phyloP scores from a whole-genome alignment of 2,329 filamentous ascomycete genomes.

The Phymatotrichopsis omnivora region DNA sequence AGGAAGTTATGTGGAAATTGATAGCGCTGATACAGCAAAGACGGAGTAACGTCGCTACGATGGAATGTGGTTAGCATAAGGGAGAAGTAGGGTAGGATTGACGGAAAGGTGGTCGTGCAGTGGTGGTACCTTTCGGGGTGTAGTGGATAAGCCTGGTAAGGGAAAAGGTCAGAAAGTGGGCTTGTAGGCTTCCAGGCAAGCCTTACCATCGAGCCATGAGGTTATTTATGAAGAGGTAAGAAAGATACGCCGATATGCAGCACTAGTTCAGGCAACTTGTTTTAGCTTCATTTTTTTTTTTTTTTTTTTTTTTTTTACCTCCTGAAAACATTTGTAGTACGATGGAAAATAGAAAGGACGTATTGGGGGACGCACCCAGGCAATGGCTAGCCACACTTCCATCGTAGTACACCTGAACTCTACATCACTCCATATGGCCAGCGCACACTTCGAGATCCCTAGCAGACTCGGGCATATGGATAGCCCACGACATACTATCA shows the following conservation, averaged over 20 bases:
- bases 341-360: background rate
- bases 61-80: constrained; percentile 11
- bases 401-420: constrained; percentile 56
- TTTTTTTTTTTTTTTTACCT: background rate
- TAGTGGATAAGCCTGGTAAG: constrained; percentile 64
- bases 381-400: constrained; percentile 57
- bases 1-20: constrained; percentile 65
- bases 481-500: constrained; percentile 61
- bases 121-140: constrained; percentile 49
- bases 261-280: constrained; percentile 45
- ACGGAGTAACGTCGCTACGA: constrained; percentile 61
- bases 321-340: background rate
- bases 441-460: constrained; percentile 55
- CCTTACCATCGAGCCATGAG: constrained; percentile 70
- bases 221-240: constrained; percentile 75
- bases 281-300: constrained; percentile 16
- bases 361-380: constrained; percentile 29
- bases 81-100: background rate
- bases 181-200: background rate
- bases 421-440: constrained; percentile 34
- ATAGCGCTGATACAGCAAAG: constrained; percentile 64
- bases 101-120: background rate
- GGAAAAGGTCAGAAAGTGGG: background rate
- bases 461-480: constrained; percentile 63
- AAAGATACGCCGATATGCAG: constrained; percentile 64